Evolutionary conservation across 352 stramenopile genomes (phyloP), one percentile per base, ranked within the genome.

Genomic region (Paralagenidium karlingii): DNA sequence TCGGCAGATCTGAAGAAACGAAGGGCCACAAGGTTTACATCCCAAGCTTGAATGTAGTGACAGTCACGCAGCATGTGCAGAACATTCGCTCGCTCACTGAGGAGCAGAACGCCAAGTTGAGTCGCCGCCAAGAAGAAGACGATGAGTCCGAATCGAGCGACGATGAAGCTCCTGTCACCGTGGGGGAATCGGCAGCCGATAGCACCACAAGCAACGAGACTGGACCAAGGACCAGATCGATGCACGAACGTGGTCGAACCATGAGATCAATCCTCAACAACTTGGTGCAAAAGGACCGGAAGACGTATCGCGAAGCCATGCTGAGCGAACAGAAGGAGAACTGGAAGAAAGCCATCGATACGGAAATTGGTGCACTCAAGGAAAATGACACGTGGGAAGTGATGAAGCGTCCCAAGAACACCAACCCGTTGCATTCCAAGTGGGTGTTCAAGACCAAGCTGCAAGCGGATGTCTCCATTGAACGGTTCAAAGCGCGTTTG

Each of bases 381-480:
- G 38, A 33, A 5, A 43, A 43, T 18, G 40, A n/a, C 24, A 25
- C 8, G 11, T 51, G 44, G 44, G n/a, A 48, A 22, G 11, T 49
- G 5, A 22, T 43, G 11, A 10, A 38, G 12, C 44, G 36, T 12
- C 34, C 44, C 5, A 24, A 22, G 13, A n/a, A 24, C 8, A 10
- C 18, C n/a, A 45, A 45, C 8, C 15, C 40, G 5, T 18, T 51
- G 12, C 7, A n/a, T 2, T 47, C 13, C 15, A 15, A 47, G 5
- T 51, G 44, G 34, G 34, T 47, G 5, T 51, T 39, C 25, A 40
- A 48, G 10, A 4, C 29, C n/a, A 51, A 51, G 18, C 33, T 2
- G 8, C 3, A 31, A n/a, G 2, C 44, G 19, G 16, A 49, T 25
- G 44, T 19, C 5, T 25, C 18, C 3, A 38, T 51, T 20, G 34